These are phyloP conservation scores for Periconia macrospinosa DNA, from an alignment of 2,329 filamentous ascomycete species.

Conservation along the genomic window DNA sequence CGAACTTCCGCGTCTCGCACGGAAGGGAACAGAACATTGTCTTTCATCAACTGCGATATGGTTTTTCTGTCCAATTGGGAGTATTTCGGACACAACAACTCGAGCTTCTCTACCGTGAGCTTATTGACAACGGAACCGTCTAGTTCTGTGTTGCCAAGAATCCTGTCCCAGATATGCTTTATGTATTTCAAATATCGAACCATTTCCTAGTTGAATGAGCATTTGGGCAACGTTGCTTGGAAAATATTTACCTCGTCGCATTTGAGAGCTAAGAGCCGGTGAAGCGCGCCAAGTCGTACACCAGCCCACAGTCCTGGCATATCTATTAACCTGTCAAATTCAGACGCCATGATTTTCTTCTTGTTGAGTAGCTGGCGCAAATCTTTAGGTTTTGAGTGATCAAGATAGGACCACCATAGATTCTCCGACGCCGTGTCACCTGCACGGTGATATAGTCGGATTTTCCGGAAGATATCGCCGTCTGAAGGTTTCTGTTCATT, in stretches of 20 bases:
- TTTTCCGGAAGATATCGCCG: conserved; percentile 23
- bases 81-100: conserved; percentile 10
- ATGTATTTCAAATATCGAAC: conserved; percentile 16
- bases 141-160: conserved; percentile 9
- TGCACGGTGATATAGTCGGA: conserved; percentile 14
- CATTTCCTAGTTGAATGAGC: conserved; percentile 11
- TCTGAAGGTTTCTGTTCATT: conserved; percentile 22
- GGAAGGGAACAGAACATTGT: conserved; percentile 10
- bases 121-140: conserved; percentile 6
- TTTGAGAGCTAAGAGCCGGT: conserved; percentile 19
- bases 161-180: conserved; percentile 5
- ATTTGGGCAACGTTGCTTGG: too few species aligned
- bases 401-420: conserved; percentile 18
- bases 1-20: background rate
- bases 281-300: conserved; percentile 20
- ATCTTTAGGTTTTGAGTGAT: conserved; percentile 22
- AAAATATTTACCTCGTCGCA: conserved; percentile 6
- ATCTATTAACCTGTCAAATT: conserved; percentile 19
- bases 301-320: conserved; percentile 20
- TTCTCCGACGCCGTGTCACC: conserved; percentile 12
- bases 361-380: conserved; percentile 16
- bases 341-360: conserved; percentile 4
- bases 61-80: conserved; percentile 7
- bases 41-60: conserved; percentile 7
- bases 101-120: conserved; percentile 9